A percentile compares a stretch with the other conserved stretches of the same genome.
phyloP scores from a whole-genome alignment of 169 alveolate species.

The Theileria parva region DNA sequence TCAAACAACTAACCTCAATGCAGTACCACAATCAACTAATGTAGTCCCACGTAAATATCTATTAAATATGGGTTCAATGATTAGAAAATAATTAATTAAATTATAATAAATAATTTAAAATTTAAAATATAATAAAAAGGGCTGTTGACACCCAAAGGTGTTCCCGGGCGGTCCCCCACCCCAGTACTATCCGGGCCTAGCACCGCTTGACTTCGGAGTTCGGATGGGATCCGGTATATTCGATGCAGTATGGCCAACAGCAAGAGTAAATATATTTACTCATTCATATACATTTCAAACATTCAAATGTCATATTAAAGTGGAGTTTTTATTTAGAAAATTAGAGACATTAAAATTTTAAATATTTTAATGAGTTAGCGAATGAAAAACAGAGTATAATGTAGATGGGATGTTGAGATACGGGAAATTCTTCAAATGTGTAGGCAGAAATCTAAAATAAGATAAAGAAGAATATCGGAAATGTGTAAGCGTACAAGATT shows the following conservation, averaged over 20 bases:
- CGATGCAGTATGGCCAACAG: slow-evolving; percentile 89
- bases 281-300: background rate
- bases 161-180: slow-evolving; percentile 86
- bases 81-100: too few relatives aligned
- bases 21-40: background rate
- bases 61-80: too few relatives aligned
- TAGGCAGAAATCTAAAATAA: background rate
- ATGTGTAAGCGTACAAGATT: background rate
- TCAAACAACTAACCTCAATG: background rate
- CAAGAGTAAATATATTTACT: slow-evolving; percentile 30
- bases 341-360: too few relatives aligned
- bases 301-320: too few relatives aligned
- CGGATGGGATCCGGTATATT: slow-evolving; percentile 91
- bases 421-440: background rate
- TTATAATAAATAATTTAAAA: too few relatives aligned
- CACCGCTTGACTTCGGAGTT: slow-evolving; percentile 92
- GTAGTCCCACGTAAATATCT: background rate
- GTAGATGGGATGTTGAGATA: too few relatives aligned
- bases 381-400: too few relatives aligned
- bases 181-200: slow-evolving; percentile 90
- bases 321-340: too few relatives aligned
- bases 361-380: too few relatives aligned
- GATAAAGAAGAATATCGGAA: background rate
- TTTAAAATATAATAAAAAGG: slow-evolving; percentile 16
- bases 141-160: slow-evolving; percentile 74